A percentile compares a stretch with the other conserved stretches of the same genome.
These are phyloP conservation scores for Uncinocarpus reesii DNA, from an alignment of 2,329 filamentous ascomycete genomes.

Conservation along the genomic window DNA sequence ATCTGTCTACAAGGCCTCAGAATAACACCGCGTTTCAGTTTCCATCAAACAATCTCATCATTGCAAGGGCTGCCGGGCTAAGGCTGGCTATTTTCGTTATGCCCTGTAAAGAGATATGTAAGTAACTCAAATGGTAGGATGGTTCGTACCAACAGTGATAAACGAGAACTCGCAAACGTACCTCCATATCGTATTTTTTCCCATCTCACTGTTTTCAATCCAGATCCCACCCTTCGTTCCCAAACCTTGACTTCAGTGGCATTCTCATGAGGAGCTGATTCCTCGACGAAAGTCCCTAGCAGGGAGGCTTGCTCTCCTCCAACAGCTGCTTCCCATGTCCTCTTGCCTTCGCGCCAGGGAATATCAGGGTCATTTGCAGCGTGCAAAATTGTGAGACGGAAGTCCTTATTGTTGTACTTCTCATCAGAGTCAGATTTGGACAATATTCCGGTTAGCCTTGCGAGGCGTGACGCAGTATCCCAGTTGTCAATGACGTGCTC, in stretches of 20 bases:
- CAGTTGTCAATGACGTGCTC: constrained; percentile 66
- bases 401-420: constrained; percentile 43
- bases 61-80: constrained; percentile 30
- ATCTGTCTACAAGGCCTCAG: no score
- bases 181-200: constrained; percentile 37
- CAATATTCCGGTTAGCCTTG: constrained; percentile 29
- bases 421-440: constrained; percentile 31
- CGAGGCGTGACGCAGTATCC: constrained; percentile 59
- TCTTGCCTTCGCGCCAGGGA: constrained; percentile 47
- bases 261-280: constrained; percentile 24
- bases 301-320: constrained; percentile 21
- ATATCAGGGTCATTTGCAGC: constrained; percentile 76
- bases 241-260: constrained; percentile 30
- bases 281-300: constrained; percentile 24
- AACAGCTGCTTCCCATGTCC: constrained; percentile 32
- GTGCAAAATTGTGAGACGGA: constrained; percentile 66
- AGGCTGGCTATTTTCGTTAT: constrained; percentile 35
- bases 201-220: constrained; percentile 35
- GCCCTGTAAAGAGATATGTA: constrained; percentile 25
- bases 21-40: no score
- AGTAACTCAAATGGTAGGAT: no score
- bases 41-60: constrained; percentile 31
- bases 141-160: background rate
- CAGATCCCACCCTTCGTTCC: constrained; percentile 23
- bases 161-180: constrained; percentile 18